Conservation (phyloP, 2,329 filamentous ascomycete species). For the Chrysoporthe cubensis region DNA sequence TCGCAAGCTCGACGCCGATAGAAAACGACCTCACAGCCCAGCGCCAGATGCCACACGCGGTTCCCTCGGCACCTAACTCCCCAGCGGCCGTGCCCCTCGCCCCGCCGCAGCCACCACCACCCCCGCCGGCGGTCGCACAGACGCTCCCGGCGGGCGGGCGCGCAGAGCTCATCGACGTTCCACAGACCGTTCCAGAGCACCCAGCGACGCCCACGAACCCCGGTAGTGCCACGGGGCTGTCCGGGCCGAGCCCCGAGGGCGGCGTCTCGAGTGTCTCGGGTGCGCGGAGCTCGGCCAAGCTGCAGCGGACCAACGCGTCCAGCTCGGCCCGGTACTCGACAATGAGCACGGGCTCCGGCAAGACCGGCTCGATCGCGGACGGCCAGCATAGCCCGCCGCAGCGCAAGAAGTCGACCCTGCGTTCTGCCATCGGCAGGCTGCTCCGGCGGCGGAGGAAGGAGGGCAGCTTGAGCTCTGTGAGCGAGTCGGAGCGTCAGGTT, state of each 20-base stretch:
- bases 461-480: slow-evolving; percentile 38
- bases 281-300: slow-evolving; percentile 33
- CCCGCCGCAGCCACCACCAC: slow-evolving; percentile 1
- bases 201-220: slow-evolving; percentile 33
- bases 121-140: slow-evolving; percentile 12
- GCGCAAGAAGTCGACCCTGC: slow-evolving; percentile 62
- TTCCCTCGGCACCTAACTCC: slow-evolving; percentile 20
- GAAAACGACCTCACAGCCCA: slow-evolving; percentile 25
- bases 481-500: slow-evolving; percentile 36
- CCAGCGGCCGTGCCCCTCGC: slow-evolving; percentile 19
- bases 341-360: slow-evolving; percentile 47
- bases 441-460: slow-evolving; percentile 62
- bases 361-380: slow-evolving; percentile 33
- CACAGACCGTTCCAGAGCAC: slow-evolving; percentile 29
- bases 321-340: slow-evolving; percentile 51
- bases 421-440: slow-evolving; percentile 58
- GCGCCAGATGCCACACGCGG: slow-evolving; percentile 32
- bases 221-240: slow-evolving; percentile 27
- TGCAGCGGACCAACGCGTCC: slow-evolving; percentile 43
- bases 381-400: slow-evolving; percentile 41
- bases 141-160: slow-evolving; percentile 13
- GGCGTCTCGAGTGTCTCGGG: slow-evolving; percentile 23
- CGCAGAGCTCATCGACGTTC: slow-evolving; percentile 30
- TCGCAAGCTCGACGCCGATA: slow-evolving; percentile 39
- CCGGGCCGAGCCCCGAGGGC: slow-evolving; percentile 28